phyloP scores from a whole-genome alignment of 192 early-diverging fungal genomes.

The Thamnidium elegans region DNA sequence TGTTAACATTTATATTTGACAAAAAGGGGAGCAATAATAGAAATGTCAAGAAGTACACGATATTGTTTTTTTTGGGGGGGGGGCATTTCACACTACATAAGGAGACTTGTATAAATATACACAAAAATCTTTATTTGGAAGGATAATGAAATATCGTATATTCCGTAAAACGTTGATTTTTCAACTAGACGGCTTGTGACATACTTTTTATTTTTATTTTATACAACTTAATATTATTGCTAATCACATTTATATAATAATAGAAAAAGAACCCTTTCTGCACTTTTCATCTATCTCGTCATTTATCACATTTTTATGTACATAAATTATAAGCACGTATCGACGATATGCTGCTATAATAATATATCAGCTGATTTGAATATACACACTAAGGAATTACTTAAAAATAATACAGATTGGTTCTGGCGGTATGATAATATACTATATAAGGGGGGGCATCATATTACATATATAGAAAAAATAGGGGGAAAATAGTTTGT shows the following conservation, averaged over 20 bases:
- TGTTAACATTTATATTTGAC: constrained; percentile 1
- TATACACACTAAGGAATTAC: background rate
- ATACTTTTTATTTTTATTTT: background rate
- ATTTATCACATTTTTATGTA: background rate
- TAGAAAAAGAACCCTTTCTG: too few relatives aligned
- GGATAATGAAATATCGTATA: too few relatives aligned
- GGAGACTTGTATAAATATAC: background rate
- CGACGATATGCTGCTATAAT: background rate
- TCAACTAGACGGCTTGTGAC: background rate
- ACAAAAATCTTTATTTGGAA: constrained; percentile 5
- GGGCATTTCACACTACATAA: constrained; percentile 8
- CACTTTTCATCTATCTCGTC: too few relatives aligned
- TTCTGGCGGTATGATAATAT: background rate
- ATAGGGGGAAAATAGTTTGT: background rate
- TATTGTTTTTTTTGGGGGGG: background rate
- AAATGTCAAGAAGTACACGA: background rate
- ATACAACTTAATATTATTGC: background rate
- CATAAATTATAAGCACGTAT: background rate
- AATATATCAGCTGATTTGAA: background rate
- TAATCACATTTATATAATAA: too few relatives aligned
- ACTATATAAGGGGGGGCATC: too few relatives aligned
- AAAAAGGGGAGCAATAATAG: constrained; percentile 1
- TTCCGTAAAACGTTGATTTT: constrained; percentile 8
- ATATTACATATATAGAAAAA: too few relatives aligned
- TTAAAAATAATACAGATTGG: constrained; percentile 5